phyloP scores from a whole-genome alignment of 805 yeast genomes.

The Hanseniaspora occidentalis region DNA sequence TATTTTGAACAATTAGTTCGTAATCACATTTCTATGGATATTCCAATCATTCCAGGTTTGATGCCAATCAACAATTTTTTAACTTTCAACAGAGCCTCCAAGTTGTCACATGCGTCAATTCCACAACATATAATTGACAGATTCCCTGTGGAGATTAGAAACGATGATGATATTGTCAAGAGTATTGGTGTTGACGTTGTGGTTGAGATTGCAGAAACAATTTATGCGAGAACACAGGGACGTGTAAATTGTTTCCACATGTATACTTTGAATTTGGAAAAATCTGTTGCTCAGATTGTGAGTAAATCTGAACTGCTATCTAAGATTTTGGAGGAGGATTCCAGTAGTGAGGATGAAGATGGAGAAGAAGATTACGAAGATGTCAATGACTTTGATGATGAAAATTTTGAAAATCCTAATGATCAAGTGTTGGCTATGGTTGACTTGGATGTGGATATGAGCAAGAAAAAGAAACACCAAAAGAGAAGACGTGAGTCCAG shows the following conservation, averaged over 20 bases:
- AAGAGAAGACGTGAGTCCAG: slow-evolving; percentile 24
- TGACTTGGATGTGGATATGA: neutral
- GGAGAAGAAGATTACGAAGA: slow-evolving; percentile 30
- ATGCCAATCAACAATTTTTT: slow-evolving; percentile 84
- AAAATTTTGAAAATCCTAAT: slow-evolving; percentile 2
- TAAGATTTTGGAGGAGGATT: slow-evolving; percentile 29
- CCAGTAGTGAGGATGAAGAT: slow-evolving; percentile 10
- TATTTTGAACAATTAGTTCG: slow-evolving; percentile 46
- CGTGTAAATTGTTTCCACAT: slow-evolving; percentile 79
- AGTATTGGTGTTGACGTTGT: slow-evolving; percentile 69
- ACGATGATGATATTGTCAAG: slow-evolving; percentile 73
- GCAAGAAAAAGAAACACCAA: slow-evolving; percentile 1
- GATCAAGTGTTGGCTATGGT: slow-evolving; percentile 5
- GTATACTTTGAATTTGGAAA: slow-evolving; percentile 85
- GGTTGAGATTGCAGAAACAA: slow-evolving; percentile 46
- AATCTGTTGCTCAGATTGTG: slow-evolving; percentile 77
- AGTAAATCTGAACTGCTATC: slow-evolving; percentile 45
- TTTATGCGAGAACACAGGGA: slow-evolving; percentile 40
- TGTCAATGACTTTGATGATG: slow-evolving; percentile 13
- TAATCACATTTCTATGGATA: slow-evolving; percentile 26
- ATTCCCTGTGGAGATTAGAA: slow-evolving; percentile 42
- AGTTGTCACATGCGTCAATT: slow-evolving; percentile 73
- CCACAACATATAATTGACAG: slow-evolving; percentile 42
- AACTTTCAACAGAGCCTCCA: slow-evolving; percentile 79
- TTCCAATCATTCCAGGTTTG: slow-evolving; percentile 72